These are phyloP conservation scores for Pistacia atlantica DNA, from an alignment of 345 rosid species.

Conservation along the genomic window DNA sequence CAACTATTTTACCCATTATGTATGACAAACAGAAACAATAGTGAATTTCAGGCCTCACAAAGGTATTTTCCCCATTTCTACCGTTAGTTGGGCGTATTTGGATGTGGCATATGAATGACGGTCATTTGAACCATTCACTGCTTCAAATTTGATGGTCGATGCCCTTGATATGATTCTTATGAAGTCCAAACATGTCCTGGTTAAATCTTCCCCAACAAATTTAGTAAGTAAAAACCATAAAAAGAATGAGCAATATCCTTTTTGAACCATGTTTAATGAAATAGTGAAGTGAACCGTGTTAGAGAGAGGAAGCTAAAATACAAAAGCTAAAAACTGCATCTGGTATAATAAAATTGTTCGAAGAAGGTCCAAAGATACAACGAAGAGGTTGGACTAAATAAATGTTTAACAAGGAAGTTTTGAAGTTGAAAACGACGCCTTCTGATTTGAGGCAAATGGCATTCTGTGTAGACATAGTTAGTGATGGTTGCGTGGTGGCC, in stretches of 20 bases:
- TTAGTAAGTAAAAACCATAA: neutral
- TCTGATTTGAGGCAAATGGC: neutral
- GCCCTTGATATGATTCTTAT: neutral
- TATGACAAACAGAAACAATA: neutral
- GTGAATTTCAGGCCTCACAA: neutral
- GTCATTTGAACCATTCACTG: neutral
- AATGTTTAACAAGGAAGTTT: neutral
- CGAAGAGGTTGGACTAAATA: neutral
- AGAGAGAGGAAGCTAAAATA: neutral
- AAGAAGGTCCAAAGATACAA: conserved; percentile 8
- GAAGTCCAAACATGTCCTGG: neutral
- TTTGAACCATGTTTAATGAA: neutral
- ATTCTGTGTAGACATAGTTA: neutral
- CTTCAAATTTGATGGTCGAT: neutral
- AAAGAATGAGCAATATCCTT: neutral
- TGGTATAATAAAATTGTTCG: conserved; percentile 2
- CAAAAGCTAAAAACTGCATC: neutral
- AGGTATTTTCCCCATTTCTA: neutral
- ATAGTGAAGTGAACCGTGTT: neutral
- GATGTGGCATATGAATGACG: neutral
- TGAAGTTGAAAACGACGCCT: neutral
- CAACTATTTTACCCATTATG: neutral
- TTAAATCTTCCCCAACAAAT: neutral
- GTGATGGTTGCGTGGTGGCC: neutral
- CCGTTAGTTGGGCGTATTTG: neutral